Percentiles rank a stretch among this genome's conserved stretches.
These are phyloP conservation scores for Oryza nivara DNA, from an alignment of 176 grass and related monocot genomes.

Conservation along the genomic window DNA sequence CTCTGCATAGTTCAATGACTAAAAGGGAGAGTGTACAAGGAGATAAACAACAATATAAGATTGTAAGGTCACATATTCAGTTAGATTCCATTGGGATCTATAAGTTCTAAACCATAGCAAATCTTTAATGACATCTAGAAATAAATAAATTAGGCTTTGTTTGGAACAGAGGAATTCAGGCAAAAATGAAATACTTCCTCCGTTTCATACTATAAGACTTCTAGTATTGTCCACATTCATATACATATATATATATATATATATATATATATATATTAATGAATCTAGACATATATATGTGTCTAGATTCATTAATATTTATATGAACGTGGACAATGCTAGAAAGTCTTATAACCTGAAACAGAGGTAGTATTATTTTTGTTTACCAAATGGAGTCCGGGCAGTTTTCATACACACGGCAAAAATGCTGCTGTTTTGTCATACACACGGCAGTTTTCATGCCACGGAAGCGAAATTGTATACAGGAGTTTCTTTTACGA, in stretches of 20 bases:
- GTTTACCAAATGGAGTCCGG: not conserved
- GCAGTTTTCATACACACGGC: not conserved
- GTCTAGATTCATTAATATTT: no score
- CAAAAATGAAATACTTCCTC: not conserved
- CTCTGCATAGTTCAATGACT: not conserved
- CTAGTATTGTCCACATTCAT: no score
- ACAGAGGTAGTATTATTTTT: not conserved
- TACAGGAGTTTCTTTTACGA: constrained; percentile 20
- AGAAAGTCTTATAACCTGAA: no score
- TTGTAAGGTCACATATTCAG: not conserved
- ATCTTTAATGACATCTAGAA: not conserved
- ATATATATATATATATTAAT: no score
- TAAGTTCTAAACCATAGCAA: not conserved
- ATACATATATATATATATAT: no score
- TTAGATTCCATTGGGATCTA: not conserved
- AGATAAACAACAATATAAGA: not conserved
- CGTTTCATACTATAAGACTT: no score
- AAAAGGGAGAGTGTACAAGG: not conserved
- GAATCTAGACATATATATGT: no score
- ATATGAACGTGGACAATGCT: no score
- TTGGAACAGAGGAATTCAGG: not conserved
- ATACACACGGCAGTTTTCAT: not conserved
- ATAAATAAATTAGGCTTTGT: not conserved
- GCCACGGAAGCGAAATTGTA: constrained; percentile 7
- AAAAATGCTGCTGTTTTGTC: not conserved